Base-by-base conservation (phyloP, 2,329 filamentous ascomycete species). In the Furcasterigmium sp. region DNA sequence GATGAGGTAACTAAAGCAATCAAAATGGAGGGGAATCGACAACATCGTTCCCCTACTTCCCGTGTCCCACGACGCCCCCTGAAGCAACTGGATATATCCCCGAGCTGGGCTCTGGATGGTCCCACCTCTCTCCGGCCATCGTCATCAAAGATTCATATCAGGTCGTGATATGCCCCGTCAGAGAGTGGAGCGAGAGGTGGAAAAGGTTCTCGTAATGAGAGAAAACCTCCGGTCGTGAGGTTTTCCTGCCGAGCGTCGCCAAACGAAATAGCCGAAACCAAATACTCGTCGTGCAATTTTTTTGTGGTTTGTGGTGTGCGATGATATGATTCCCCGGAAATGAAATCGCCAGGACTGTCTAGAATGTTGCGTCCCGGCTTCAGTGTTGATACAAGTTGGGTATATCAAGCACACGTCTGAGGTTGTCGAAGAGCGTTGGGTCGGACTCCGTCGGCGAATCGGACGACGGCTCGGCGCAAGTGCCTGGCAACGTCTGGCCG, bases 391-490 rank as follows among this genome's bases (percentile, higher is more conserved):
- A 40, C 38, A 40, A 30, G 28, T 30, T 34, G 34, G 39, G 38
- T 42, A 28, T 36, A 42, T 68, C 56, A 70, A 51, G 65, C 67
- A 51, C 61, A 64, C 36, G 62, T 55, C 48, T 60, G 58, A 37
- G 68, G 53, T 44, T 47, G 47, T 15, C 30, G 39, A 39, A 46
- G 48, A 39, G 46, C 37, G 51, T 57, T 58, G 43, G 61, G 57
- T 50, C 62, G 63, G 47, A 59, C 53, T 47, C 59, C 61, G 44
- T 70, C 67, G 51, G 58, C 65, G 48, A 70, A 70, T 49, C 65
- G 67, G 42, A 70, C 67, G 50, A 57, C 62, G 53, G 63, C 61
- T 50, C 59, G 46, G 51, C 64, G 64, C 51, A 60, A 56, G 52
- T 65, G 63, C 47, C 58, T 59, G 39, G 58, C 60, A 49, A 63